Percentiles rank a stretch among this genome's conserved stretches.
These are phyloP conservation scores for Paxillus ammoniavirescens DNA, from an alignment of 768 basidiomycete species.

Conservation along the genomic window DNA sequence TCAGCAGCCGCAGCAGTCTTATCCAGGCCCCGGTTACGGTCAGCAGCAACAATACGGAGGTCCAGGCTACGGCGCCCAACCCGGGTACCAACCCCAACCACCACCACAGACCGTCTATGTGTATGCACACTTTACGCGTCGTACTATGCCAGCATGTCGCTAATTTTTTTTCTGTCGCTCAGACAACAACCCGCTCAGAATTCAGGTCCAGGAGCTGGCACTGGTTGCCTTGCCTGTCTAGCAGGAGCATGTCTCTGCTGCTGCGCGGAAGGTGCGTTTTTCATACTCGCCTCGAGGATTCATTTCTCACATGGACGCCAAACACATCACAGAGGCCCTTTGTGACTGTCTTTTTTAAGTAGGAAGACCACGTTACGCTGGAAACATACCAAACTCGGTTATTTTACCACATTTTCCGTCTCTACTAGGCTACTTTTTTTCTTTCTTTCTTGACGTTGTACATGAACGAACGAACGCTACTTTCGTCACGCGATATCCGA, in stretches of 20 bases:
- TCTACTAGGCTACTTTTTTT: slow-evolving; percentile 7
- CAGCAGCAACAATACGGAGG: no score
- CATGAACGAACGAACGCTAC: slow-evolving; percentile 3
- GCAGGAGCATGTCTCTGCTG: slow-evolving; percentile 48
- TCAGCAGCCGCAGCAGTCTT: slow-evolving; percentile 70
- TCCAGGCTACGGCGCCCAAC: slow-evolving; percentile 34
- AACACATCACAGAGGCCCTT: slow-evolving; percentile 47
- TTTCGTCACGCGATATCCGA: not conserved
- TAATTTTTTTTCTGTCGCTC: not conserved
- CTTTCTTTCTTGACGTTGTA: slow-evolving; percentile 3
- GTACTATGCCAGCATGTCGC: not conserved
- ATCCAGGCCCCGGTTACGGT: slow-evolving; percentile 46
- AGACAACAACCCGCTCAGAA: slow-evolving; percentile 43
- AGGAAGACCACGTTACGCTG: slow-evolving; percentile 10
- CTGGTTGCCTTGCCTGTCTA: slow-evolving; percentile 46
- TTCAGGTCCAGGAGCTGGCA: slow-evolving; percentile 33
- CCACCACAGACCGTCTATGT: slow-evolving; percentile 84
- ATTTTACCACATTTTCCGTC: slow-evolving; percentile 8
- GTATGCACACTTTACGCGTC: slow-evolving; percentile 40
- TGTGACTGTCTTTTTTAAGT: slow-evolving; percentile 65
- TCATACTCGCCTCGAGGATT: slow-evolving; percentile 26
- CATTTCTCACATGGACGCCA: not conserved
- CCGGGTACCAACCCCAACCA: slow-evolving; percentile 55
- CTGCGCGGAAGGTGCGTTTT: slow-evolving; percentile 47
- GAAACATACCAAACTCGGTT: slow-evolving; percentile 17